These are phyloP conservation scores for Phaeoacremonium minimum DNA, from an alignment of 2,329 filamentous ascomycete species.

Conservation along the genomic window DNA sequence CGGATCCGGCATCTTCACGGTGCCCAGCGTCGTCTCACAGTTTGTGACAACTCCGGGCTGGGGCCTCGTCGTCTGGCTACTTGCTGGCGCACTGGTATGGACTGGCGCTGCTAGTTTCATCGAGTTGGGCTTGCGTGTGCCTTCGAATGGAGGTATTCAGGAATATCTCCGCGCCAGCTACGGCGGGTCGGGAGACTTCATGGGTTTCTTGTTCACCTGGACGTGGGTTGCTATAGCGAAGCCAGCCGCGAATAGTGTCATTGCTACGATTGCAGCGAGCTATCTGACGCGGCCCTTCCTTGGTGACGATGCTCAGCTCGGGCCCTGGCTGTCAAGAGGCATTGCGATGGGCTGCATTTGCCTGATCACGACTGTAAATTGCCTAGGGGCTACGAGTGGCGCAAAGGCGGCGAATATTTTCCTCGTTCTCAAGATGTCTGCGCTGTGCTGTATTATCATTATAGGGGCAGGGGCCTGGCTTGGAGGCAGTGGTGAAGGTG, in stretches of 20 bases:
- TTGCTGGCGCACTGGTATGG: conserved; percentile 39
- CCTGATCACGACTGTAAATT: conserved; percentile 34
- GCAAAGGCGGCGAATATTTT: conserved; percentile 34
- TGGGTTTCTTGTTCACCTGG: conserved; percentile 38
- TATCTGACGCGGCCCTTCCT: conserved; percentile 26
- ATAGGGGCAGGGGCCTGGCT: conserved; percentile 16
- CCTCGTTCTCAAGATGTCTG: conserved; percentile 25
- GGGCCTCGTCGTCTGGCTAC: conserved; percentile 34
- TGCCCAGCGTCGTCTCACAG: conserved; percentile 34
- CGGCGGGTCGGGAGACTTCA: conserved; percentile 24
- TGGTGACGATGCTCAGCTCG: conserved; percentile 12
- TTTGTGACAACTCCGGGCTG: conserved; percentile 35
- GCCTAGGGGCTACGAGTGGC: conserved; percentile 32
- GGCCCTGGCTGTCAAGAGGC: conserved; percentile 19
- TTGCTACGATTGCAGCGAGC: conserved; percentile 37
- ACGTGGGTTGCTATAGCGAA: conserved; percentile 37
- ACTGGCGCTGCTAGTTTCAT: conserved; percentile 41
- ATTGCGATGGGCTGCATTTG: conserved; percentile 30
- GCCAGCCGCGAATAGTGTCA: conserved; percentile 37
- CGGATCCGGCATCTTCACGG: conserved; percentile 42
- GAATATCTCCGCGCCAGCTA: conserved; percentile 36
- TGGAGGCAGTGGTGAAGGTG: conserved; percentile 28
- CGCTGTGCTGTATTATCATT: conserved; percentile 16
- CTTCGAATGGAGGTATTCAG: conserved; percentile 39
- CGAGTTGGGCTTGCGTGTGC: conserved; percentile 38